phyloP scores from a whole-genome alignment of 352 stramenopile species.

The Phytophthora sp. region DNA sequence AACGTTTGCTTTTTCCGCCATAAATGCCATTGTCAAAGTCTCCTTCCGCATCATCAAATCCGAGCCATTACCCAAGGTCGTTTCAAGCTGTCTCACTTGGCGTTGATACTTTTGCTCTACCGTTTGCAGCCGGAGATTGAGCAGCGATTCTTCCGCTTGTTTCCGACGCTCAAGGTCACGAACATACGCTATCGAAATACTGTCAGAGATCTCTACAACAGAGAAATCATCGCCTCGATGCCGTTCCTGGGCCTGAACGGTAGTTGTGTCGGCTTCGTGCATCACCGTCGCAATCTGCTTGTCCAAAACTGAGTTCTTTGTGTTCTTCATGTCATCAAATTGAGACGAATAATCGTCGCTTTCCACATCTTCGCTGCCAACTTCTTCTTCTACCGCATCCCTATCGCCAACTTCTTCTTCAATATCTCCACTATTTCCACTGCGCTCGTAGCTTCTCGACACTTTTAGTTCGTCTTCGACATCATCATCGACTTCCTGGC shows the following conservation, averaged over 20 bases:
- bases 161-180: conserved; percentile 56
- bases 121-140: conserved; percentile 51
- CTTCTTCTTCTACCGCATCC: neutral
- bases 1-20: conserved; percentile 58
- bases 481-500: neutral
- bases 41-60: conserved; percentile 44
- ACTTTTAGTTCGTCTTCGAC: conserved; percentile 2
- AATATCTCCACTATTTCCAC: neutral
- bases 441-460: neutral
- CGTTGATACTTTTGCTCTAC: conserved; percentile 46
- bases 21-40: conserved; percentile 47
- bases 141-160: conserved; percentile 56
- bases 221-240: no score
- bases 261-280: neutral
- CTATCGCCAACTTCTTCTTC: neutral
- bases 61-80: neutral
- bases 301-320: neutral
- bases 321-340: conserved; percentile 14
- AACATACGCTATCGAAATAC: conserved; percentile 41
- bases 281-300: neutral
- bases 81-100: conserved; percentile 36
- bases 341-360: conserved; percentile 20
- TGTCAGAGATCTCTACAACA: neutral
- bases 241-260: neutral
- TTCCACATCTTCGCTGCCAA: neutral